phyloP scores from a whole-genome alignment of 768 basidiomycete genomes.

The Boletus reticulatus region DNA sequence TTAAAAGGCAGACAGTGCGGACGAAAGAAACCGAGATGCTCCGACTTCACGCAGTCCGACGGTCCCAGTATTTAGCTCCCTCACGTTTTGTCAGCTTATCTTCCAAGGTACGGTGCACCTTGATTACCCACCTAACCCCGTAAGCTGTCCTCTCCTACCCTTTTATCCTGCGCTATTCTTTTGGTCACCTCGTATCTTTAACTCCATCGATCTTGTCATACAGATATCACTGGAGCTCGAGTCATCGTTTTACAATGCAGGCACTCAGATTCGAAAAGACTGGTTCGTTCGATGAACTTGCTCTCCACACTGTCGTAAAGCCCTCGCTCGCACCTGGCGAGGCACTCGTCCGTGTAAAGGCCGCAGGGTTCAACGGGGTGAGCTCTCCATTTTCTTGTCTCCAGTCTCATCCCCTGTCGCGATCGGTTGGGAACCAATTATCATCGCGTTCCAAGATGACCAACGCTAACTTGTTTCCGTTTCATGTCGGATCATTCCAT shows the following conservation, averaged over 20 bases:
- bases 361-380: conserved; percentile 35
- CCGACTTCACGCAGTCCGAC: conserved; percentile 2
- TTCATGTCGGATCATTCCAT: neutral
- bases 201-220: neutral
- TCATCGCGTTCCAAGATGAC: neutral
- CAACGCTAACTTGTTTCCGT: neutral
- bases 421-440: neutral
- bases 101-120: neutral
- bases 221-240: conserved; percentile 1
- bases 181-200: neutral
- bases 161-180: neutral
- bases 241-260: conserved; percentile 23
- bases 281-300: conserved; percentile 29
- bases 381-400: neutral
- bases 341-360: conserved; percentile 32
- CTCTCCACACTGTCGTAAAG: conserved; percentile 22
- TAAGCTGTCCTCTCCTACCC: neutral
- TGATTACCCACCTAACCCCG: neutral
- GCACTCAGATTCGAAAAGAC: conserved; percentile 32
- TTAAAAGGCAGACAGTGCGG: conserved; percentile 10
- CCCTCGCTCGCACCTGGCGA: conserved; percentile 30
- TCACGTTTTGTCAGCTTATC: neutral
- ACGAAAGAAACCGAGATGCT: conserved; percentile 8
- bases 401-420: neutral
- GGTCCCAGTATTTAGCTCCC: neutral